Evolutionary conservation across 306 rosid species (phyloP), one percentile per base, ranked within the genome.

Genomic region (Prunus mume): DNA sequence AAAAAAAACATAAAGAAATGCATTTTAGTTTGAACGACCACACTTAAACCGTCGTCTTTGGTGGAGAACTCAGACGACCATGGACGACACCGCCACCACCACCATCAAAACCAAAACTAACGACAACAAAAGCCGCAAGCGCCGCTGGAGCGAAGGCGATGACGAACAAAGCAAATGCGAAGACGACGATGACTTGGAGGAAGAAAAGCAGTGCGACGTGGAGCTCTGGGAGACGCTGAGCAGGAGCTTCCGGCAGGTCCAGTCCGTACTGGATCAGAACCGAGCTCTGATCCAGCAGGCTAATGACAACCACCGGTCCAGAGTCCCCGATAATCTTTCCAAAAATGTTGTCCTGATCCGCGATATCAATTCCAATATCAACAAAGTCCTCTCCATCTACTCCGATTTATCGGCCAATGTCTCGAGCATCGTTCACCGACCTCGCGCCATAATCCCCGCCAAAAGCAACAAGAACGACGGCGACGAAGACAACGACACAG

Each of bases 221-320:
- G 88, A 81, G 79, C 81, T 55, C 1, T 91, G 98, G 97, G 88
- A 79, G 89, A 89, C 77, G 75, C 51, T 58, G 64, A 58, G 17
- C 64, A 58, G 24, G 17, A 90, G 78, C 79, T 90, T 94, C 85
- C 83, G 86, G 2, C 90, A 90, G 85, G 98, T 93, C 7, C 98
- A 93, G 81, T 83, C 91, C 15, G 89, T 90, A 71, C 78, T 93
- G 65, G 97, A 93, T 85, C 81, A 93, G 4, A 93, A 93, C 80
- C 84, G 97, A 6, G 65, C 46, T 1, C 77, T 94, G 80, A 91
- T 94, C 79, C 96, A 89, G 65, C 93, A 88, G 66, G 98, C 90
- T 76, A 94, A 89, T 79, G 90, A 94, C 61, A 94, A 94, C 51
- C 98, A 94, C 57, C 94, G 87, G 75, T 90, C 96, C 0, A 60